Percentiles rank a stretch among this genome's conserved stretches.
Evolutionary conservation across 2,329 filamentous ascomycete genomes (phyloP).

Genomic region (Stagonosporopsis chrysanthemi): DNA sequence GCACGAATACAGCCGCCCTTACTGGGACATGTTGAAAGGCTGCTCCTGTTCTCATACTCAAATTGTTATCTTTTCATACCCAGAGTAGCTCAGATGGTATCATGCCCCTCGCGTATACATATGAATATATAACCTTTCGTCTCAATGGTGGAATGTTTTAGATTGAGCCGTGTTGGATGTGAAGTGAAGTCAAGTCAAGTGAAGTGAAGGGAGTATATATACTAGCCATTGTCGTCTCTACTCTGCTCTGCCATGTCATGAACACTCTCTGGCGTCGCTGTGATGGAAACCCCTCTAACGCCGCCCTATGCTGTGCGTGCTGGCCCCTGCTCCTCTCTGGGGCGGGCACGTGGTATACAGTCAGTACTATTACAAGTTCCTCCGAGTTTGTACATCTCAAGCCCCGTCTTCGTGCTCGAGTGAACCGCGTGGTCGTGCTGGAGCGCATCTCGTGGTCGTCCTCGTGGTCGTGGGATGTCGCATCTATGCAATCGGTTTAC

Average conservation of each 20-base stretch:
- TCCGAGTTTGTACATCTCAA: not conserved
- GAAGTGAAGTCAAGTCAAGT: too few relatives aligned
- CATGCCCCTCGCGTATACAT: not conserved
- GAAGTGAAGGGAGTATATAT: too few relatives aligned
- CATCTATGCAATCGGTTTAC: constrained; percentile 48
- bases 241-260: too few relatives aligned
- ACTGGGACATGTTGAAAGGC: too few relatives aligned
- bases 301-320: not conserved
- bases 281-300: constrained; percentile 8
- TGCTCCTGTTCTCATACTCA: not conserved
- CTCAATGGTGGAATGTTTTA: too few relatives aligned
- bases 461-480: not conserved
- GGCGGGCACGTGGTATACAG: not conserved
- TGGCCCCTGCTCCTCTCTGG: not conserved
- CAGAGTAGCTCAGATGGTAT: too few relatives aligned
- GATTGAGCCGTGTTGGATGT: too few relatives aligned
- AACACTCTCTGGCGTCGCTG: not conserved
- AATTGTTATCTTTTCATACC: not conserved
- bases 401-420: not conserved
- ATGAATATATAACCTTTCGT: not conserved
- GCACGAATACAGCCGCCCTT: too few relatives aligned
- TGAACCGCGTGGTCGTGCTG: not conserved
- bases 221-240: not conserved
- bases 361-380: not conserved
- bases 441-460: not conserved